Percentiles rank a stretch among this genome's conserved stretches.
These are phyloP conservation scores for Lactarius quietus DNA, from an alignment of 768 basidiomycete species.

Conservation along the genomic window DNA sequence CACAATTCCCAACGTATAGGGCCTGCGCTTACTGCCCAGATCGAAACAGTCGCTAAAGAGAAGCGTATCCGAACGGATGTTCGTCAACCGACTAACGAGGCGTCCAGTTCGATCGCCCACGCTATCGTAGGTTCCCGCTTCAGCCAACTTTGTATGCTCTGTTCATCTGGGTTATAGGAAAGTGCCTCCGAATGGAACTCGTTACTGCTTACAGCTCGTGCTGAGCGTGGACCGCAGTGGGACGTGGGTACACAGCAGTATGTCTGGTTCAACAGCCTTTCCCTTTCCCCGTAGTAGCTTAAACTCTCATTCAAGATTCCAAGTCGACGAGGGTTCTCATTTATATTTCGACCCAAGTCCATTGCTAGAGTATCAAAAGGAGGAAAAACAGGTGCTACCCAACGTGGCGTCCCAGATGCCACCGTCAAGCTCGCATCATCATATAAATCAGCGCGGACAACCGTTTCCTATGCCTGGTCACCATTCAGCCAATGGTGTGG, in stretches of 20 bases:
- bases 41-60: conserved; percentile 51
- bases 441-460: conserved; percentile 11
- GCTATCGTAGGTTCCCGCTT: conserved; percentile 54
- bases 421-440: conserved; percentile 27
- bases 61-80: conserved; percentile 52
- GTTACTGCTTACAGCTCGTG: conserved; percentile 69
- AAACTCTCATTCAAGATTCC: conserved; percentile 47
- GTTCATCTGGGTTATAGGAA: conserved; percentile 42
- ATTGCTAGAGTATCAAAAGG: conserved; percentile 31
- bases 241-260: conserved; percentile 84
- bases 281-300: background rate
- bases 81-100: conserved; percentile 59
- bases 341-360: conserved; percentile 68
- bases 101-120: conserved; percentile 45
- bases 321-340: conserved; percentile 68
- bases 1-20: conserved; percentile 74
- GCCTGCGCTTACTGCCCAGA: conserved; percentile 55
- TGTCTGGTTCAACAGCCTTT: conserved; percentile 30
- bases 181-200: conserved; percentile 88
- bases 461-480: conserved; percentile 17
- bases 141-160: too few relatives aligned
- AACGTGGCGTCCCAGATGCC: background rate
- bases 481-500: conserved; percentile 25
- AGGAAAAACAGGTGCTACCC: conserved; percentile 24
- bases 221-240: conserved; percentile 83